A percentile compares a stretch with the other conserved stretches of the same genome.
Evolutionary conservation across 1,139 yeast genomes (phyloP).

Genomic region (Hemisphaericaspora subhashii): DNA sequence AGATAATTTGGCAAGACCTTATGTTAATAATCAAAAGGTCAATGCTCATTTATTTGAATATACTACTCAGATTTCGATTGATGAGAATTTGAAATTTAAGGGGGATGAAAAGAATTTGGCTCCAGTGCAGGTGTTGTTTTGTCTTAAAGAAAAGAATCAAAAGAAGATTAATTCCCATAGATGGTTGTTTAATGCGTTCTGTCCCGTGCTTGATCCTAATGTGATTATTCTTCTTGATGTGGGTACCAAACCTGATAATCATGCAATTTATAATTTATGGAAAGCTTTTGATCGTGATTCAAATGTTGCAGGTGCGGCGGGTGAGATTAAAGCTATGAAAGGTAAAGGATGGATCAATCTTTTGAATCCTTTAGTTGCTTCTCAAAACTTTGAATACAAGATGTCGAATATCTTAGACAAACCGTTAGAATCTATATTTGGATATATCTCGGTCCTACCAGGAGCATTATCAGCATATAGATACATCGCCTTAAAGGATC

Average conservation of each 20-base stretch:
- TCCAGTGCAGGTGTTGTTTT: slow-evolving; percentile 89
- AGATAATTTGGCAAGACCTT: slow-evolving; percentile 93
- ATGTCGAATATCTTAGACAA: slow-evolving; percentile 94
- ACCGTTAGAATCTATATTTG: slow-evolving; percentile 90
- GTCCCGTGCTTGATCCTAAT: slow-evolving; percentile 87
- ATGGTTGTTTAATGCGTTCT: slow-evolving; percentile 91
- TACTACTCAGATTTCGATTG: slow-evolving; percentile 86
- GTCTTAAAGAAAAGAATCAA: slow-evolving; percentile 83
- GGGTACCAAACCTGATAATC: slow-evolving; percentile 85
- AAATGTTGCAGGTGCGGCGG: slow-evolving; percentile 97
- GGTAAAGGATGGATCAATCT: slow-evolving; percentile 82
- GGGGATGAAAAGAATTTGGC: slow-evolving; percentile 78
- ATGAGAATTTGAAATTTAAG: slow-evolving; percentile 79
- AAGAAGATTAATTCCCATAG: slow-evolving; percentile 93
- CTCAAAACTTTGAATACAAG: slow-evolving; percentile 95
- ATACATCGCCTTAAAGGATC: slow-evolving; percentile 80
- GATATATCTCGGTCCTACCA: slow-evolving; percentile 90
- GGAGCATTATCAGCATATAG: slow-evolving; percentile 96
- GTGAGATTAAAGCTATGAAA: slow-evolving; percentile 92
- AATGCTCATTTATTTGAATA: slow-evolving; percentile 92
- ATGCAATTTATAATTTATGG: slow-evolving; percentile 90
- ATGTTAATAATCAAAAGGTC: slow-evolving; percentile 85
- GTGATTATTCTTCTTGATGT: slow-evolving; percentile 85
- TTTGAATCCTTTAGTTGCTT: slow-evolving; percentile 88
- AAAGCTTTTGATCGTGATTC: slow-evolving; percentile 95